A percentile compares a stretch with the other conserved stretches of the same genome.
These are phyloP conservation scores for Thinopyrum elongatum DNA, from an alignment of 176 grass and related monocot species.

Conservation along the genomic window DNA sequence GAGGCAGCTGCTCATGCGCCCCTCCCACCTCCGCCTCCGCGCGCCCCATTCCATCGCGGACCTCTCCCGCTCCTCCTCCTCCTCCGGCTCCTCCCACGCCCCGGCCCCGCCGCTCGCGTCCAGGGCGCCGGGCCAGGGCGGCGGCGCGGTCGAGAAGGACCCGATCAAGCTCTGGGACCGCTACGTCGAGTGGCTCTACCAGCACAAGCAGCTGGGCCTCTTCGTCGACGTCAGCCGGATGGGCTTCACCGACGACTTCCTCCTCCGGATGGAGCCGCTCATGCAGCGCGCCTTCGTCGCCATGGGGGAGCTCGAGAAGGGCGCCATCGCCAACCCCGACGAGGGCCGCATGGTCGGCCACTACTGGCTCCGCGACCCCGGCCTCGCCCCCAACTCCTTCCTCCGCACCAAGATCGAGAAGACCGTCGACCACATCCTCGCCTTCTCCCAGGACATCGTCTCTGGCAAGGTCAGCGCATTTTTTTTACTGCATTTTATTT, in stretches of 20 bases:
- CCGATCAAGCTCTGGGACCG: slow-evolving; percentile 83
- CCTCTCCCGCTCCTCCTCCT: slow-evolving; percentile 47
- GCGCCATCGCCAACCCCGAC: slow-evolving; percentile 94
- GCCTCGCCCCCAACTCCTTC: slow-evolving; percentile 68
- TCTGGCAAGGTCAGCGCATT: slow-evolving; percentile 58
- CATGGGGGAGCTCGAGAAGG: slow-evolving; percentile 96
- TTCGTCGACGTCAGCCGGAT: slow-evolving; percentile 97
- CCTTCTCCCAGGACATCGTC: slow-evolving; percentile 80
- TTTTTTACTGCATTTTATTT: neutral
- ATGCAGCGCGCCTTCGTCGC: slow-evolving; percentile 68
- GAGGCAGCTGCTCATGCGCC: slow-evolving; percentile 31
- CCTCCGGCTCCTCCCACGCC: neutral
- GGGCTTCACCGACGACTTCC: slow-evolving; percentile 87
- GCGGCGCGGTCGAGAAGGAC: slow-evolving; percentile 68
- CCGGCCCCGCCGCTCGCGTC: slow-evolving; percentile 22
- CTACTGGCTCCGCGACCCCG: slow-evolving; percentile 86
- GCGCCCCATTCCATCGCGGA: slow-evolving; percentile 69
- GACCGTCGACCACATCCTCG: slow-evolving; percentile 66
- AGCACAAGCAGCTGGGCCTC: slow-evolving; percentile 97
- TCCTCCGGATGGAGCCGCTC: slow-evolving; percentile 70
- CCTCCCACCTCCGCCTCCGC: slow-evolving; percentile 56
- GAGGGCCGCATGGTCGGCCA: slow-evolving; percentile 93
- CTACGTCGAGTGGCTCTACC: slow-evolving; percentile 94
- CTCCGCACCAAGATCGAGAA: slow-evolving; percentile 77
- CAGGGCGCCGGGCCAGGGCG: slow-evolving; percentile 12